Conservation (phyloP, 805 yeast genomes). For the Cyberlindnera euphorbiiphila region DNA sequence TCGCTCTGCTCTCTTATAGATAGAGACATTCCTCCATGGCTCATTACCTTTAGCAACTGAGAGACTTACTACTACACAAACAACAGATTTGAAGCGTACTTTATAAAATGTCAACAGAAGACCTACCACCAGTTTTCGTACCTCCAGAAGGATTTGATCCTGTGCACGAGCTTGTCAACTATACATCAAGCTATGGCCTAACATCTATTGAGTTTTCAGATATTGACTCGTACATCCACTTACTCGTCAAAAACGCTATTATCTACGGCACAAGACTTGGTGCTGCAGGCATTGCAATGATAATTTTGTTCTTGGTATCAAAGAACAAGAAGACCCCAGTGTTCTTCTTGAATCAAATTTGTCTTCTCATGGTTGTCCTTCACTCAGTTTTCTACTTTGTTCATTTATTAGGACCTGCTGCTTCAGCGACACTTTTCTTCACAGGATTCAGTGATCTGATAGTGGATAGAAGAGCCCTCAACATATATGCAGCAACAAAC, state of each 20-base stretch:
- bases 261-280: slow-evolving; percentile 60
- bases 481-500: slow-evolving; percentile 57
- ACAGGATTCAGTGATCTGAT: slow-evolving; percentile 41
- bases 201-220: slow-evolving; percentile 37
- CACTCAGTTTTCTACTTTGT: slow-evolving; percentile 58
- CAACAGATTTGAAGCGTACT: too few species aligned
- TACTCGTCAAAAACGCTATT: slow-evolving; percentile 36
- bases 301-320: slow-evolving; percentile 45
- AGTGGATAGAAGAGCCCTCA: slow-evolving; percentile 36
- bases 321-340: slow-evolving; percentile 60
- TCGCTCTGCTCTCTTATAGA: too few species aligned
- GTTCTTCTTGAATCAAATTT: slow-evolving; percentile 65
- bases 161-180: slow-evolving; percentile 32
- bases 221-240: slow-evolving; percentile 36
- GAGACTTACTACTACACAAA: background rate
- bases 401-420: slow-evolving; percentile 50
- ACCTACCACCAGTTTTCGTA: slow-evolving; percentile 1
- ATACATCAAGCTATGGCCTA: slow-evolving; percentile 41
- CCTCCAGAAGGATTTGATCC: slow-evolving; percentile 24
- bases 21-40: too few species aligned
- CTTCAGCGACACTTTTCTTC: slow-evolving; percentile 43
- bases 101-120: slow-evolving; percentile 3
- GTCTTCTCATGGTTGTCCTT: slow-evolving; percentile 51
- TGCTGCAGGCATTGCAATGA: slow-evolving; percentile 43
- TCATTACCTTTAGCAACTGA: too few species aligned